These are phyloP conservation scores for Cyclanthera cordifolia DNA, from an alignment of 306 rosid genomes.

Conservation along the genomic window DNA sequence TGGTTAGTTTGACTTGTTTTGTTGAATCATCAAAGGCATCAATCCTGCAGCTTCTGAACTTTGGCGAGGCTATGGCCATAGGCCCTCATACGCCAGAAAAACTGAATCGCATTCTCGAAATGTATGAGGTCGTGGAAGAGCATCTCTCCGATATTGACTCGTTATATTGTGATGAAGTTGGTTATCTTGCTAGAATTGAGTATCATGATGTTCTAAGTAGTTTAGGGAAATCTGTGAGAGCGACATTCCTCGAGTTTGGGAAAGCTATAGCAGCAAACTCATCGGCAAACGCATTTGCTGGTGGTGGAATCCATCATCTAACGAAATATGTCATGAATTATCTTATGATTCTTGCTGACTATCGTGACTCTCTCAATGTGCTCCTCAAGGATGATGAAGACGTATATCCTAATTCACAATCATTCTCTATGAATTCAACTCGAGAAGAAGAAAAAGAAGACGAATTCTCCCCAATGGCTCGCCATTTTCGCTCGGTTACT, in stretches of 20 bases:
- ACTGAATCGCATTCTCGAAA: conserved; percentile 64
- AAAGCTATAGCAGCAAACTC: conserved; percentile 59
- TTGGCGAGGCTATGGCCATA: conserved; percentile 79
- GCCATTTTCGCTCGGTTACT: conserved; percentile 45
- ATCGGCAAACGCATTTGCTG: conserved; percentile 46
- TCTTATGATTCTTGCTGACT: conserved; percentile 58
- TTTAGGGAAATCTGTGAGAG: conserved; percentile 60
- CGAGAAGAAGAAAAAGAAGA: conserved; percentile 43
- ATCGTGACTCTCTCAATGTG: conserved; percentile 43
- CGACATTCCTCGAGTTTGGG: conserved; percentile 54
- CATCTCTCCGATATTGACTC: conserved; percentile 56
- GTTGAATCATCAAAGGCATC: conserved; percentile 77
- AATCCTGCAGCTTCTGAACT: conserved; percentile 74
- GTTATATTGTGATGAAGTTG: conserved; percentile 50
- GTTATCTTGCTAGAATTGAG: conserved; percentile 52
- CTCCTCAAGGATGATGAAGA: conserved; percentile 50
- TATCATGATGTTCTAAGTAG: conserved; percentile 61
- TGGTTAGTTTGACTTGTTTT: conserved; percentile 40
- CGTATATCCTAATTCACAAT: conserved; percentile 24
- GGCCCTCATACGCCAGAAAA: conserved; percentile 90
- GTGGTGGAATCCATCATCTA: conserved; percentile 84
- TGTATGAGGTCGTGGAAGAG: conserved; percentile 75
- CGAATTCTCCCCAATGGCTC: conserved; percentile 42
- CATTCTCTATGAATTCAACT: conserved; percentile 51
- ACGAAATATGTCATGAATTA: conserved; percentile 83